phyloP scores from a whole-genome alignment of 2,329 filamentous ascomycete species.

The Fusarium nisikadoi region DNA sequence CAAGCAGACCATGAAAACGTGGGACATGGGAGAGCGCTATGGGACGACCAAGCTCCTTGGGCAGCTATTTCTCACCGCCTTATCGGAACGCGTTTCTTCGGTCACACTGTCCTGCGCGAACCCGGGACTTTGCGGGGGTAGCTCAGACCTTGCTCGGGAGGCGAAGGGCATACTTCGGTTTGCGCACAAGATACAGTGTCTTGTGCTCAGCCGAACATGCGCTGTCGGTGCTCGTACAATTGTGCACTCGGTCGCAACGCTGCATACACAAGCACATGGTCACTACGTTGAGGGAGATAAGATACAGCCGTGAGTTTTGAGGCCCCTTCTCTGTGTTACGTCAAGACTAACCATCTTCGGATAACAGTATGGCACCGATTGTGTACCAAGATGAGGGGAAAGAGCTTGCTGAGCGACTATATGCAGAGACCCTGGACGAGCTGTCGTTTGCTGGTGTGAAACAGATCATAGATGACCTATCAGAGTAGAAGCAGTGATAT shows the following conservation, averaged over 20 bases:
- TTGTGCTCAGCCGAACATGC: neutral
- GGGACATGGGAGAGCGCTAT: neutral
- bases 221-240: neutral
- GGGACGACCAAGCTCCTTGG: neutral
- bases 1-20: neutral
- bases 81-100: neutral
- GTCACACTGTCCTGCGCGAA: neutral
- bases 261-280: neutral
- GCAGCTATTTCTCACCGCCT: neutral
- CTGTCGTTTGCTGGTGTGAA: neutral
- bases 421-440: neutral
- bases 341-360: accelerated
- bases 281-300: neutral
- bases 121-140: neutral
- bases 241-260: neutral
- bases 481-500: neutral
- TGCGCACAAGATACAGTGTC: neutral
- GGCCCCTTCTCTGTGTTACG: accelerated
- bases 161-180: neutral
- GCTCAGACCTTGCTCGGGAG: neutral
- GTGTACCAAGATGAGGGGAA: neutral
- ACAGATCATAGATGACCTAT: neutral
- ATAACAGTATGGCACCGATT: neutral
- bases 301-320: neutral
- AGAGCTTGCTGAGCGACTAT: neutral